These are phyloP conservation scores for Hibiscus tridactylites DNA, from an alignment of 345 rosid species.

Conservation along the genomic window DNA sequence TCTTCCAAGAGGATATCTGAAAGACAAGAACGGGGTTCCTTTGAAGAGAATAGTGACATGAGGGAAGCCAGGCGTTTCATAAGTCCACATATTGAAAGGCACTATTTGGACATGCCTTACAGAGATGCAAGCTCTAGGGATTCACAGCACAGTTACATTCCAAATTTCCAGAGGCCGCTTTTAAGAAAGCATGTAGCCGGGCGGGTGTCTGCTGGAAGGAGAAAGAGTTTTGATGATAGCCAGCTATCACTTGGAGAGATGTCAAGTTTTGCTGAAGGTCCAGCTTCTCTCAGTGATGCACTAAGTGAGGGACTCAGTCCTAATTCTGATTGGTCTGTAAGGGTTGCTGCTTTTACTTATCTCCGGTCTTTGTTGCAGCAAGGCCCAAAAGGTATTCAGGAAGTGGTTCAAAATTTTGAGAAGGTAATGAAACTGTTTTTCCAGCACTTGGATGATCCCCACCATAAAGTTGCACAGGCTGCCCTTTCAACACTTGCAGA, in stretches of 20 bases:
- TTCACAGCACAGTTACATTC: slow-evolving; percentile 65
- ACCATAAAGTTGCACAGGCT: slow-evolving; percentile 99
- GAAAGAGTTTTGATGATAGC: slow-evolving; percentile 89
- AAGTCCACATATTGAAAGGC: slow-evolving; percentile 58
- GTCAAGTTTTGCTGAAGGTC: slow-evolving; percentile 70
- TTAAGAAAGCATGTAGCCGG: slow-evolving; percentile 75
- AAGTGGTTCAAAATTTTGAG: slow-evolving; percentile 88
- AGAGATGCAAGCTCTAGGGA: slow-evolving; percentile 61
- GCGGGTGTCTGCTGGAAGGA: slow-evolving; percentile 78
- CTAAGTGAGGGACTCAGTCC: slow-evolving; percentile 82
- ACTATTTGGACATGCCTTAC: slow-evolving; percentile 49
- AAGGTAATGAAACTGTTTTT: slow-evolving; percentile 98
- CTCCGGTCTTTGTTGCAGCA: slow-evolving; percentile 82
- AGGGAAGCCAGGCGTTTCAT: slow-evolving; percentile 62
- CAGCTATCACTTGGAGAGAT: slow-evolving; percentile 80
- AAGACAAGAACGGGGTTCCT: slow-evolving; percentile 64
- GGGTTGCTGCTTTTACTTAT: slow-evolving; percentile 93
- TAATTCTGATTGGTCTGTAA: slow-evolving; percentile 93
- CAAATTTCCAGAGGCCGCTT: slow-evolving; percentile 97
- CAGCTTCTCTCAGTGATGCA: slow-evolving; percentile 84
- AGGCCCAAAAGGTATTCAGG: slow-evolving; percentile 93
- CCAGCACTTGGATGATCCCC: slow-evolving; percentile 98
- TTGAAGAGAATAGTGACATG: slow-evolving; percentile 57
- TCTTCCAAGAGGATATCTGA: slow-evolving; percentile 61
- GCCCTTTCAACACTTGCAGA: slow-evolving; percentile 95